Conservation (phyloP, 345 rosid species). For the Rubroshorea leprosula region DNA sequence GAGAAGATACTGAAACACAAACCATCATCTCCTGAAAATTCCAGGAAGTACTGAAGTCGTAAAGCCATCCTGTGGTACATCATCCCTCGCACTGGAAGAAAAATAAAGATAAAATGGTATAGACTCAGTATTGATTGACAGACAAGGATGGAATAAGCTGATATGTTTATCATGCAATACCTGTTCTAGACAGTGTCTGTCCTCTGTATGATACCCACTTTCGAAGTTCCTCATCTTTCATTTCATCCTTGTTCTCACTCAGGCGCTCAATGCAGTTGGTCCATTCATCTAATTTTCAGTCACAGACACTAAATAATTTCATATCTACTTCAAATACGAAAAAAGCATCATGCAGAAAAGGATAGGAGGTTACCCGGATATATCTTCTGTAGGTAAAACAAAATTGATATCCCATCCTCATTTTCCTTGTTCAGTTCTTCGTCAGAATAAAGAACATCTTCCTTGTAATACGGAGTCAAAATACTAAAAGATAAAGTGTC, state of each 20-base stretch:
- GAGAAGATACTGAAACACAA: slow-evolving; percentile 20
- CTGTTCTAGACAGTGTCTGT: slow-evolving; percentile 95
- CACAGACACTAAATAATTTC: slow-evolving; percentile 13
- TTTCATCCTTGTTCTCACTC: slow-evolving; percentile 24
- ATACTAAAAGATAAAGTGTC: slow-evolving; percentile 47
- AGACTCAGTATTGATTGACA: slow-evolving; percentile 10
- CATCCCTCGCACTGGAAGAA: slow-evolving; percentile 85
- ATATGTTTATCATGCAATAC: slow-evolving; percentile 21
- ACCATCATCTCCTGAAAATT: slow-evolving; percentile 57
- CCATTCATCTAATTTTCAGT: slow-evolving; percentile 77
- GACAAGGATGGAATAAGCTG: not conserved
- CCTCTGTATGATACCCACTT: slow-evolving; percentile 91
- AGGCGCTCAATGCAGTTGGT: slow-evolving; percentile 55
- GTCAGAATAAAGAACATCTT: slow-evolving; percentile 77
- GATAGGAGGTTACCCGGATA: slow-evolving; percentile 66
- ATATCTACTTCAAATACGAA: slow-evolving; percentile 2
- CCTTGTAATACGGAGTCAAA: slow-evolving; percentile 85
- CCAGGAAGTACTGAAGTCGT: slow-evolving; percentile 74
- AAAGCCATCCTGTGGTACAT: slow-evolving; percentile 84
- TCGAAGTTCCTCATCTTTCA: slow-evolving; percentile 39
- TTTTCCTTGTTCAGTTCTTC: slow-evolving; percentile 77
- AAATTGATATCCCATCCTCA: slow-evolving; percentile 80
- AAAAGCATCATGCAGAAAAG: slow-evolving; percentile 9
- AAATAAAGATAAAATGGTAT: slow-evolving; percentile 13
- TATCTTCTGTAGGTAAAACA: slow-evolving; percentile 83